Evolutionary conservation across 371 early-diverging fungal species (phyloP), one percentile per base, ranked within the genome.

Genomic region (Lichtheimia hyalospora): DNA sequence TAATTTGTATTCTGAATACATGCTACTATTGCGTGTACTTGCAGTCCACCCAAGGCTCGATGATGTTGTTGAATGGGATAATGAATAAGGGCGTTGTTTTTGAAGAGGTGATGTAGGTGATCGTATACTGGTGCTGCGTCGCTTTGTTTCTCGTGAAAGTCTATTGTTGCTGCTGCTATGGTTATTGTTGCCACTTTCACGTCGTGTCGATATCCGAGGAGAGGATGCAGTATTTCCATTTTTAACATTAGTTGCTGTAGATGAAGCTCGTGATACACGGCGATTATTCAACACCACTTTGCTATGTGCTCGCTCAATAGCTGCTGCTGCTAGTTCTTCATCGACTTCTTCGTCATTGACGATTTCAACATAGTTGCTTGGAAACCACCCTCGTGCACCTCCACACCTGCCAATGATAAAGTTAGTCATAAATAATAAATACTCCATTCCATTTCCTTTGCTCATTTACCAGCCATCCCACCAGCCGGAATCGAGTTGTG

Each of bases 401-500:
- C 81, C 77, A 62, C 85, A 77, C 71, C 77, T 76, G 51, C 3
- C 21, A 18, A 0, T 16, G 18, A 46, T 46, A 46, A 16, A 21
- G 21, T 34, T 34, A 34, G 34, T 5, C 27, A 21, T 16, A 46
- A 0, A 1, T 18, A 46, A 21, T 7, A 46, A 18, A 21, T 6
- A 12, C 46, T 3, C 25, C n/a, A 44, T 46, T 16, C 21, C 46
- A n/a, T n/a, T n/a, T 5, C 46, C 0, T 2, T 46, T 5, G 7
- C 6, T 46, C 18, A 46, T 46, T 46, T 68, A 86, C 79, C 79
- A 71, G 28, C 92, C 92, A 71, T 94, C 90, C 96, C 96, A 96
- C 96, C 96, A 96, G 4, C 96, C 96, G 2, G 92, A 86, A 58
- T 90, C 88, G 57, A 93, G 87, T 61, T 88, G 86, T 1, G 88